Base-by-base conservation (phyloP, 495 filamentous ascomycete species). In the Hapsidospora chrysogenum region DNA sequence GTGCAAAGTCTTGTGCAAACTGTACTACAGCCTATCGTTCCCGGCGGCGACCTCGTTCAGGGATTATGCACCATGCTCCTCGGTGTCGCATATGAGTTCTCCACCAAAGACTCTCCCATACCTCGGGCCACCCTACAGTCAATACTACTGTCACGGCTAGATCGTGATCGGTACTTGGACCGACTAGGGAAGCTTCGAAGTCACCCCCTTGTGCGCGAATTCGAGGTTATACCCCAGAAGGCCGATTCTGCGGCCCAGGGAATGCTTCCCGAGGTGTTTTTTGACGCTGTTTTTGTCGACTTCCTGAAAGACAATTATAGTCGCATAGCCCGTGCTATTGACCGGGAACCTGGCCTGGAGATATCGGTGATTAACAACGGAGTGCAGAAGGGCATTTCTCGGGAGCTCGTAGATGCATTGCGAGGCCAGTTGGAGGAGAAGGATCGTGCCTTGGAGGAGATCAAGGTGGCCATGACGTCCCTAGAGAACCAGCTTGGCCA, bases 261-360 rank as follows among this genome's bases (percentile, higher is more conserved):
- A 17, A 57, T 51, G 38, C 62, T 87, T 3, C 85, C 87, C 15
- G 79, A 89, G 14, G 78, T 93, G 5, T 85, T 73, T 49, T 85
- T 96, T 39, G 83, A 93, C 45, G 66, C 69, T 28, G 70, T 74
- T 0, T 96, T 96, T 51, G 73, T 96, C 26, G 85, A 94, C 40
- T 94, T 96, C 49, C 67, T 95, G 41, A 93, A 94, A 49, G 85
- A 95, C 45, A 89, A 93, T 49, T 97, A 86, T 50, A 85, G 78
- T 41, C 80, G 85, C 20, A 58, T 95, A 35, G 60, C 78, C 14
- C 72, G 85, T 36, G 81, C 87, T 14, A 82, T 97, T 46, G 89
- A 97, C 52, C 78, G 85, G 33, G 85, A 93, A 40, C 89, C 89
- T 4, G 83, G 74, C 7, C 58, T 86, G 26, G 89, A 97, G 48